These are phyloP conservation scores for Wickerhamiella musiphila DNA, from an alignment of 805 yeast species.

Conservation along the genomic window DNA sequence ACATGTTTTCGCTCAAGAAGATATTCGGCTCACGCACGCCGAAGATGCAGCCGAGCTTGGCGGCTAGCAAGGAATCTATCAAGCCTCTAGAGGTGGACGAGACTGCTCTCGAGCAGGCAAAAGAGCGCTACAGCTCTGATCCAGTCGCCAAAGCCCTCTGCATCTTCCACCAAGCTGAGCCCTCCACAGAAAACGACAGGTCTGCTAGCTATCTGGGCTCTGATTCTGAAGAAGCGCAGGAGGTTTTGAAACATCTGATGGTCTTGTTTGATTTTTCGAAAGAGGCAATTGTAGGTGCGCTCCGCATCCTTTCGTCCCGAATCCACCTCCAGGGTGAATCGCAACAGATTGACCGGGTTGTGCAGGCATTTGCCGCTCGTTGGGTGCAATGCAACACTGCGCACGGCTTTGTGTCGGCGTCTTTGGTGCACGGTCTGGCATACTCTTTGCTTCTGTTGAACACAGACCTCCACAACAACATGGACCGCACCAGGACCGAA, in stretches of 20 bases:
- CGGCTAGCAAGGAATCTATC: too few species aligned
- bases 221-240: slow-evolving; percentile 1
- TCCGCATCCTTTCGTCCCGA: slow-evolving; percentile 43
- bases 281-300: slow-evolving; percentile 35
- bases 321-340: slow-evolving; percentile 71
- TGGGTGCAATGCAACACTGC: slow-evolving; percentile 36
- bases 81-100: too few species aligned
- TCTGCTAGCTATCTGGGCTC: slow-evolving; percentile 8
- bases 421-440: slow-evolving; percentile 50
- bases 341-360: slow-evolving; percentile 57
- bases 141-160: not conserved
- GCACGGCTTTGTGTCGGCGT: slow-evolving; percentile 32
- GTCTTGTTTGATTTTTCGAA: slow-evolving; percentile 28
- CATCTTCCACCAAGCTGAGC: not conserved
- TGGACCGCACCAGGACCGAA: slow-evolving; percentile 19
- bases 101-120: too few species aligned
- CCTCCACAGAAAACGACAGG: slow-evolving; percentile 4
- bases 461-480: slow-evolving; percentile 54
- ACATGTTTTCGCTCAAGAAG: too few species aligned
- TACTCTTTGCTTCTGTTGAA: slow-evolving; percentile 58
- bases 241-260: slow-evolving; percentile 24
- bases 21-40: too few species aligned
- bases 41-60: too few species aligned
- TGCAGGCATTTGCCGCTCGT: slow-evolving; percentile 48
- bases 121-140: not conserved